Percentiles rank a stretch among this genome's conserved stretches.
Evolutionary conservation across 306 rosid genomes (phyloP).

Genomic region (Vicia faba): DNA sequence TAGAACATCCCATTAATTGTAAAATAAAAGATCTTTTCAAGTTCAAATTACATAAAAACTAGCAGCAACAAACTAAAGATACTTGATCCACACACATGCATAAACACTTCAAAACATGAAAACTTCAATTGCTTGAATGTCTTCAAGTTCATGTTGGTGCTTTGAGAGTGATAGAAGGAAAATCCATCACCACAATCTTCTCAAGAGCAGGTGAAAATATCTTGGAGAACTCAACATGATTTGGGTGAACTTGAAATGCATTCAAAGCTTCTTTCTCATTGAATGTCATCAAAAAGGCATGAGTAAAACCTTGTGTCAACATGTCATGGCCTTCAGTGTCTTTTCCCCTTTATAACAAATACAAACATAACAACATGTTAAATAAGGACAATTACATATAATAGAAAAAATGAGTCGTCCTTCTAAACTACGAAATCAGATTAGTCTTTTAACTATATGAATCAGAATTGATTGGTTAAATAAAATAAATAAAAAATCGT

Average conservation of each 20-base stretch:
- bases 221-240: conserved; percentile 69
- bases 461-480: no score
- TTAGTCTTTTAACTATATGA: no score
- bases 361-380: background rate
- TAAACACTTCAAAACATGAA: conserved; percentile 4
- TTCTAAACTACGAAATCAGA: no score
- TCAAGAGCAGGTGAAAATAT: conserved; percentile 77
- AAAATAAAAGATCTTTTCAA: conserved; percentile 20
- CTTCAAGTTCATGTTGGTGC: conserved; percentile 41
- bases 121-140: conserved; percentile 24
- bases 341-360: conserved; percentile 59
- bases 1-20: conserved; percentile 29
- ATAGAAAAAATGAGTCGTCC: background rate
- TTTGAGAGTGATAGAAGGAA: conserved; percentile 66
- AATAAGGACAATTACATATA: background rate
- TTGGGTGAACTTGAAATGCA: conserved; percentile 64
- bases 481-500: background rate
- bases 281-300: conserved; percentile 83
- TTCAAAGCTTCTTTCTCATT: conserved; percentile 64
- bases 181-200: conserved; percentile 84
- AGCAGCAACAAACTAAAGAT: conserved; percentile 27
- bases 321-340: conserved; percentile 71
- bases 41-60: conserved; percentile 30
- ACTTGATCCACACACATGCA: conserved; percentile 10
- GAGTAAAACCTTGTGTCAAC: conserved; percentile 86